Percentiles rank a stretch among this genome's conserved stretches.
phyloP scores from a whole-genome alignment of 768 basidiomycete species.

The Coprinopsis marcescibilis region DNA sequence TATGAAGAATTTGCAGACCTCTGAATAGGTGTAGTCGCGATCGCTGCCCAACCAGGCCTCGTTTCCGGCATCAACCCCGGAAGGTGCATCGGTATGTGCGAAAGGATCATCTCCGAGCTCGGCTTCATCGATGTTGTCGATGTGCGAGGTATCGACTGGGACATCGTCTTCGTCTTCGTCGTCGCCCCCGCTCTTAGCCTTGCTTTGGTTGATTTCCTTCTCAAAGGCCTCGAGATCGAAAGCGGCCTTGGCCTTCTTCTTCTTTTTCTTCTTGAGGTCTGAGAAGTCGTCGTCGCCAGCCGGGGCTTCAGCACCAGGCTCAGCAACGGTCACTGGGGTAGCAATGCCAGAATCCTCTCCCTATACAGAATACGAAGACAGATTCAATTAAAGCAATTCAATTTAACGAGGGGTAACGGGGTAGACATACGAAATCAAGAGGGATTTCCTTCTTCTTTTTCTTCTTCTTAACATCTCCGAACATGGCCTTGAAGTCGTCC shows the following conservation, averaged over 20 bases:
- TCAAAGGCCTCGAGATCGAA: conserved; percentile 92
- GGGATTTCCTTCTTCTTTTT: conserved; percentile 93
- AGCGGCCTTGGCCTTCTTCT: conserved; percentile 82
- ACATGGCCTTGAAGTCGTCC: conserved; percentile 79
- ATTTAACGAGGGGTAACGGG: neutral
- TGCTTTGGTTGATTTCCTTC: conserved; percentile 77
- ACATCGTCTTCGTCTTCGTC: conserved; percentile 54
- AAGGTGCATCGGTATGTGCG: conserved; percentile 48
- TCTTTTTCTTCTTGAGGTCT: conserved; percentile 97
- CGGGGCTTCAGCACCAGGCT: conserved; percentile 31
- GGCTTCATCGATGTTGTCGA: conserved; percentile 67
- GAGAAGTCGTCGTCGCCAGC: conserved; percentile 85
- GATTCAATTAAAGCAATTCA: neutral
- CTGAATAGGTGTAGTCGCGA: conserved; percentile 93
- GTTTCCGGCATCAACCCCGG: conserved; percentile 64
- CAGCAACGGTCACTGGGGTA: conserved; percentile 43
- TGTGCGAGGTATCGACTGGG: conserved; percentile 56
- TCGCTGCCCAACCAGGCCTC: conserved; percentile 92
- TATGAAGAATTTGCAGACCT: conserved; percentile 41
- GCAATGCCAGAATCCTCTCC: conserved; percentile 64
- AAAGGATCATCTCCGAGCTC: conserved; percentile 91
- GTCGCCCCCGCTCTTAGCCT: conserved; percentile 49
- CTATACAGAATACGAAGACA: conserved; percentile 26
- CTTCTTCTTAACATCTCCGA: conserved; percentile 86
- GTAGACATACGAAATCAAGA: conserved; percentile 60